phyloP scores from a whole-genome alignment of 805 yeast genomes.

The Ascoidea tarda region DNA sequence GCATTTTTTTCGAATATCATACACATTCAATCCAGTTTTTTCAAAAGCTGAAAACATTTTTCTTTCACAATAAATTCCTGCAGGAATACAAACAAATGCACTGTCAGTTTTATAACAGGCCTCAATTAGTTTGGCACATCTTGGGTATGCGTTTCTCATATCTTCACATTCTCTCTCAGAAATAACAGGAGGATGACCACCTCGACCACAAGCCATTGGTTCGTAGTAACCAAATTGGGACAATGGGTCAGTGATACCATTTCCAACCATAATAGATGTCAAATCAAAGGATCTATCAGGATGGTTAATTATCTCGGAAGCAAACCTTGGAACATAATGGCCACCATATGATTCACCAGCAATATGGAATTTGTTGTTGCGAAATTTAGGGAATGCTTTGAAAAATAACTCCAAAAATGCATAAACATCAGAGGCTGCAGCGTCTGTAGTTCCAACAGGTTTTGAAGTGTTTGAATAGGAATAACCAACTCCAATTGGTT shows the following conservation, averaged over 20 bases:
- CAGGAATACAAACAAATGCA: conserved; percentile 83
- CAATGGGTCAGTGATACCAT: conserved; percentile 81
- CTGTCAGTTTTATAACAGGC: conserved; percentile 52
- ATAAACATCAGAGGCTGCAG: conserved; percentile 81
- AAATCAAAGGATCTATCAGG: conserved; percentile 46
- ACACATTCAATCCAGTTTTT: conserved; percentile 79
- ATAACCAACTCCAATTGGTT: conserved; percentile 91
- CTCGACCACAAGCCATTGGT: conserved; percentile 91
- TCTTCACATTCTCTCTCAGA: conserved; percentile 50
- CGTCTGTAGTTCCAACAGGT: conserved; percentile 50
- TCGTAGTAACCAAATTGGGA: conserved; percentile 67
- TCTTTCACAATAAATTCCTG: conserved; percentile 79
- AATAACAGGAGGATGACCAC: conserved; percentile 69
- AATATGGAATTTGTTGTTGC: conserved; percentile 48
- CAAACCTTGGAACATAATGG: conserved; percentile 64
- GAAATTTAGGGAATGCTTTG: conserved; percentile 66
- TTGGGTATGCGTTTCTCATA: conserved; percentile 47
- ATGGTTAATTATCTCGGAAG: conserved; percentile 33
- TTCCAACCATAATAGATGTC: conserved; percentile 77
- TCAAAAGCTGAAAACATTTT: conserved; percentile 72
- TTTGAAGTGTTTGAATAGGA: conserved; percentile 52
- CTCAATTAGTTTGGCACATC: conserved; percentile 48
- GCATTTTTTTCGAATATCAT: conserved; percentile 77
- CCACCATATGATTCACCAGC: conserved; percentile 84
- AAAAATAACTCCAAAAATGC: conserved; percentile 76